Conservation (phyloP, 768 basidiomycete genomes). For the Albatrellus ellisii region DNA sequence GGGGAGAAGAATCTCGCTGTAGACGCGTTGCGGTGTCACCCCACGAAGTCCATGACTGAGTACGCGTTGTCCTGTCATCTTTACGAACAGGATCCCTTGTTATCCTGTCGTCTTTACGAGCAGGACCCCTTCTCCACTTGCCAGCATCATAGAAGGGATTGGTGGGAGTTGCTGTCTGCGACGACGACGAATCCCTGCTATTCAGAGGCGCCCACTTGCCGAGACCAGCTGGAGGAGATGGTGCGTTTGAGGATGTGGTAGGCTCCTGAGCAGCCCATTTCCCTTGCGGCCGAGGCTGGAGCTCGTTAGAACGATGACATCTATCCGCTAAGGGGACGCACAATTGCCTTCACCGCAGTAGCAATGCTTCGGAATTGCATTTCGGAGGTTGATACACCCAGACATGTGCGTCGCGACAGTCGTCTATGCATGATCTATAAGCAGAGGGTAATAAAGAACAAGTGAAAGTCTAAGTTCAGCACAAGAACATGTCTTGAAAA, state of each 20-base stretch:
- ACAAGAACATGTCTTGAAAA: neutral
- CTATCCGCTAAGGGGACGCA: slow-evolving; percentile 1
- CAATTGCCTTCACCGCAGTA: slow-evolving; percentile 9
- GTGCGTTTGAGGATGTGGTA: neutral
- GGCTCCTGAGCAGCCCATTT: slow-evolving; percentile 1
- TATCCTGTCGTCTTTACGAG: neutral
- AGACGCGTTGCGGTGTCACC: no score
- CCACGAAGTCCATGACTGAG: neutral
- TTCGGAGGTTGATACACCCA: slow-evolving; percentile 1
- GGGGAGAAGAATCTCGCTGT: no score
- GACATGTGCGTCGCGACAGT: slow-evolving; percentile 5
- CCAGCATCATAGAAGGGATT: neutral
- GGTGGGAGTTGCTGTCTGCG: neutral
- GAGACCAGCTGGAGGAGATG: slow-evolving; percentile 1
- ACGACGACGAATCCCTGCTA: neutral
- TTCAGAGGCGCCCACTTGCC: slow-evolving; percentile 10
- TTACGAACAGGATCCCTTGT: neutral
- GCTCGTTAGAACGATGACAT: neutral
- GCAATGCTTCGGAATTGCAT: slow-evolving; percentile 1
- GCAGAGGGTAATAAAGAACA: no score
- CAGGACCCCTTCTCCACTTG: neutral
- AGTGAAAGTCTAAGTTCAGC: neutral
- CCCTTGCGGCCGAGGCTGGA: slow-evolving; percentile 4
- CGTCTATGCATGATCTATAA: slow-evolving; percentile 9
- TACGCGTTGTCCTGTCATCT: neutral